Base-by-base conservation (phyloP, 2,329 filamentous ascomycete genomes). In the Coniella lustricola region DNA sequence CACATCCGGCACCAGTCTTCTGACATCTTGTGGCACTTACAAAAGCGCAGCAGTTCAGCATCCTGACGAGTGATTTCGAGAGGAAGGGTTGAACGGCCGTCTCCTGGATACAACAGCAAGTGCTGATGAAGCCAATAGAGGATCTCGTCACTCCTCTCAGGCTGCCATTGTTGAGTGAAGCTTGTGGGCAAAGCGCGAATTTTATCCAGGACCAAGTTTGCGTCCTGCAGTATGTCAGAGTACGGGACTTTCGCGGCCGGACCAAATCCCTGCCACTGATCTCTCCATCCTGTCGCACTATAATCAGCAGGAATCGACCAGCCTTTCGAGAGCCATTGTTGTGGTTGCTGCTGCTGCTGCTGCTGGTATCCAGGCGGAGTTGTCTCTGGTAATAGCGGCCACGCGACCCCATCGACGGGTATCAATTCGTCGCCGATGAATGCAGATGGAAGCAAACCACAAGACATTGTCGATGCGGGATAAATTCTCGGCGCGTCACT, bases 11-110 rank as follows among this genome's bases (percentile, higher is more conserved):
- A 4, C n/a, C 3, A 4, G 16, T 40, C 4, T 14, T 9, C 29
- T 31, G 20, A 18, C 29, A n/a, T 18, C 4, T 35, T n/a, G 17
- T 13, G 20, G 10, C n/a, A 59, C 67, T 55, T 64, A 76, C 73
- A 74, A 21, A 70, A 67, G 42, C 68, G 64, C 16, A 75, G 62
- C n/a, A 77, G 64, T 47, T 76, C 73, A 32, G 67, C 66, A 46
- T 75, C 72, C 42, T 71, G 61, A 42, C 62, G 63, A 14, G 68
- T 71, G 9, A 66, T 64, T 3, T 59, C 63, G 57, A 72, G 67
- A 4, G 71, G 70, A 16, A 74, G 56, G 21, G 66, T 64, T 8
- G 65, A 57, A 25, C 73, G 51, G 22, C 69, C 49, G 31, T 21
- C 39, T 44, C 49, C 17, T 42, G 37, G 25, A 41, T 14, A 18